Base-by-base conservation (phyloP, 106 monocot genomes). In the Dendrobium nobile region DNA sequence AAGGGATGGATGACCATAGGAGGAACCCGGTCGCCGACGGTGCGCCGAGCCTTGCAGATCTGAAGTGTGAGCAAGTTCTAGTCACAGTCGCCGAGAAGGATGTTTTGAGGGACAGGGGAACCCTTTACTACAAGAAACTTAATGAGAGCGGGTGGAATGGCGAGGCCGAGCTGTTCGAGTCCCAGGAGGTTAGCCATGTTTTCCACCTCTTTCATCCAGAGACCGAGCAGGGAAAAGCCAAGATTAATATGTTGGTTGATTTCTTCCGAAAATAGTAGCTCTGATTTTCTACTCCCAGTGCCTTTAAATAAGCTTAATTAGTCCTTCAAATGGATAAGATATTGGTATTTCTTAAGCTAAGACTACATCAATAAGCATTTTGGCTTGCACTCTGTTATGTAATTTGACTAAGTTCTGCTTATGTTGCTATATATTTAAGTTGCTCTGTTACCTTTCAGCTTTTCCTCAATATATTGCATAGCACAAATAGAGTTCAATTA, bases 61-160 rank as follows among this genome's bases (percentile, higher is more conserved):
- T 78, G 16, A 56, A 56, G 37, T 78, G 78, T 40, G 37, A 40
- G 31, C 45, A 37, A 18, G 55, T 59, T 31, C 28, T 78, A 56
- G 78, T 78, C 40, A 18, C 31, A 31, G 59, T 78, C 45, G 78
- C 78, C 22, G 78, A 20, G 28, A 18, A 58, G 78, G 78, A 78
- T 19, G 9, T 37, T 0, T 33, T 78, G 33, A 54, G 24, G 40
- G 15, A 41, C 1, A 56, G 78, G 37, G 78, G 78, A 40, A 37
- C 2, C 2, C 56, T 9, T 40, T 78, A 78, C 78, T 58, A 58
- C 37, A 40, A 78, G 33, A 58, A 58, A 58, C 58, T 78, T 0
- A 77, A 28, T 26, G 54, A 27, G 54, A 59, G 54, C 37, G 40
- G 56, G 58, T 54, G 56, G 78, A 18, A 1, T 2, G 78, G 54